A percentile compares a stretch with the other conserved stretches of the same genome.
These are phyloP conservation scores for Saccharomycopsis capsularis DNA, from an alignment of 805 yeast species.

Conservation along the genomic window DNA sequence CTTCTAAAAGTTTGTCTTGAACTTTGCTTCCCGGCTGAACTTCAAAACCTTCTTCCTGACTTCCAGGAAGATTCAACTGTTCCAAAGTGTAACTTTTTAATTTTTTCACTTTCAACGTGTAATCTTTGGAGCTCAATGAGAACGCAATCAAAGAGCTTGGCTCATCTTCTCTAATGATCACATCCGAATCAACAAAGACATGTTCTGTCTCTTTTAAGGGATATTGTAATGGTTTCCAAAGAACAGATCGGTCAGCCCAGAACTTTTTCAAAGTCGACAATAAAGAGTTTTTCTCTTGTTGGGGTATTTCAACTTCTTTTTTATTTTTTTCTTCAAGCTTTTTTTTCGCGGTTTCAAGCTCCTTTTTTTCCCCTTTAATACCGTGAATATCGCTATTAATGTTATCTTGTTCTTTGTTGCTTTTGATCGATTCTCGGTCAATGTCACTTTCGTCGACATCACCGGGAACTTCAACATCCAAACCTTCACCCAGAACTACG, in stretches of 20 bases:
- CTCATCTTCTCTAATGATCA: constrained; percentile 91
- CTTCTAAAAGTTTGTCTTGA: constrained; percentile 39
- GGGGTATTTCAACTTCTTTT: constrained; percentile 28
- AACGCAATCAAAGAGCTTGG: constrained; percentile 93
- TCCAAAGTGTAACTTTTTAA: constrained; percentile 23
- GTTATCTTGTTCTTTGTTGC: not conserved
- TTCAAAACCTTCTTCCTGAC: constrained; percentile 26
- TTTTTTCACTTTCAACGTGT: constrained; percentile 52
- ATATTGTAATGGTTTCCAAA: constrained; percentile 89
- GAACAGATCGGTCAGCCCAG: constrained; percentile 96
- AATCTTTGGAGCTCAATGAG: constrained; percentile 81
- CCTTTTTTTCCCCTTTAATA: constrained; percentile 3
- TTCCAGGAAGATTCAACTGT: constrained; percentile 10
- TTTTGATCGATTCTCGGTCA: not conserved
- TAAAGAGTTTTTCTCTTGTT: constrained; percentile 66
- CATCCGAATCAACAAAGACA: constrained; percentile 87
- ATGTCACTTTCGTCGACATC: not conserved
- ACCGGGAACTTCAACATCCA: no score
- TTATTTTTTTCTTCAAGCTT: not conserved
- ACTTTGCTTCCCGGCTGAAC: constrained; percentile 5
- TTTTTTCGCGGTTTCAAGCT: not conserved
- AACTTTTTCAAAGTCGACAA: constrained; percentile 80
- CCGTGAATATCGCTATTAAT: constrained; percentile 6
- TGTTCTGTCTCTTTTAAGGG: constrained; percentile 79
- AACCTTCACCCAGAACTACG: no score